Conservation (phyloP, 1,139 yeast genomes). For the Debaryomycetaceae sp. region DNA sequence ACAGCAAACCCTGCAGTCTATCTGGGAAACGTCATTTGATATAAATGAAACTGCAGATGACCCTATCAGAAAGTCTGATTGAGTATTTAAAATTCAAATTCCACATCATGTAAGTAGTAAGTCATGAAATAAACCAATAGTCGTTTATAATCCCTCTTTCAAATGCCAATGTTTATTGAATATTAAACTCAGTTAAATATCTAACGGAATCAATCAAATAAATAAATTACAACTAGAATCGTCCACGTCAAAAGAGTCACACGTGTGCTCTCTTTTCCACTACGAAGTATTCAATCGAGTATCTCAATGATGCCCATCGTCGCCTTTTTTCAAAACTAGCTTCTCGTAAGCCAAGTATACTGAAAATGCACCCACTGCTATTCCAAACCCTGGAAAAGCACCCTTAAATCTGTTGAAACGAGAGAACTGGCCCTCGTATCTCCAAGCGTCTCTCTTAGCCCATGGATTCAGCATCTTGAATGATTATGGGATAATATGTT, state of each 20-base stretch:
- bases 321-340: slow-evolving; percentile 34
- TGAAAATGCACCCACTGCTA: slow-evolving; percentile 75
- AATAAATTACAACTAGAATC: neutral
- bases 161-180: neutral
- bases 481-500: neutral
- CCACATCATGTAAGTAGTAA: neutral
- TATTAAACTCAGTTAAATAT: neutral
- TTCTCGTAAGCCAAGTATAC: slow-evolving; percentile 65
- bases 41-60: slow-evolving; percentile 4
- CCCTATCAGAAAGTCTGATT: slow-evolving; percentile 2
- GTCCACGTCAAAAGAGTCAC: too few relatives aligned
- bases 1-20: slow-evolving; percentile 18
- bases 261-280: too few relatives aligned
- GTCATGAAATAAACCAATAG: neutral
- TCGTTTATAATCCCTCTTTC: neutral
- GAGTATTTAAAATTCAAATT: neutral
- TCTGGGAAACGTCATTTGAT: slow-evolving; percentile 26
- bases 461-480: slow-evolving; percentile 38
- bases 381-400: slow-evolving; percentile 81
- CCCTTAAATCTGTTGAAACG: slow-evolving; percentile 67
- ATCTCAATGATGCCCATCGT: slow-evolving; percentile 27
- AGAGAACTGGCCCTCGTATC: slow-evolving; percentile 79
- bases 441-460: slow-evolving; percentile 85
- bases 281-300: too few relatives aligned
- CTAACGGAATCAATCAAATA: neutral